Percentiles rank a stretch among this genome's conserved stretches.
Conservation (phyloP, 2,329 filamentous ascomycete genomes). For the Bipolaris zeicola region DNA sequence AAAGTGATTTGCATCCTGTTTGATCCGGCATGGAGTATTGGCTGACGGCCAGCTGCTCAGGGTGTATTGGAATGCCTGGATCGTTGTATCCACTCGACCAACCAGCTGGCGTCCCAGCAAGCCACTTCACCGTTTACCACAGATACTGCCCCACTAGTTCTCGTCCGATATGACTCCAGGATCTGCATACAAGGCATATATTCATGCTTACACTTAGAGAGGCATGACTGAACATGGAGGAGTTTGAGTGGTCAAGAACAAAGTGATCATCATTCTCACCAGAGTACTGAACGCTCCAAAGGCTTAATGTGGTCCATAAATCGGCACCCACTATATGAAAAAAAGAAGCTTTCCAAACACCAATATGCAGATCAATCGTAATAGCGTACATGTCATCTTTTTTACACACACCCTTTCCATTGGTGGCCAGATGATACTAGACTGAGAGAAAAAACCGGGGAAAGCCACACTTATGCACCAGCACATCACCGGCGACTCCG, state of each 20-base stretch:
- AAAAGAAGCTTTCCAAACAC: neutral
- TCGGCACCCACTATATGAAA: no score
- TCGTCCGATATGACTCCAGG: neutral
- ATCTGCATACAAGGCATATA: neutral
- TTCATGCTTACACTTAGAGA: neutral
- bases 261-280: neutral
- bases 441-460: neutral
- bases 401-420: neutral
- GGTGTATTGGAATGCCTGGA: neutral
- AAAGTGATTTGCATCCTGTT: neutral
- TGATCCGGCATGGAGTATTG: neutral
- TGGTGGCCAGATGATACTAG: slow-evolving; percentile 1
- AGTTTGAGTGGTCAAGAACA: neutral
- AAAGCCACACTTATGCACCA: slow-evolving; percentile 3
- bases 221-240: neutral
- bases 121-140: neutral
- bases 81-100: neutral
- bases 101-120: neutral
- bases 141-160: neutral
- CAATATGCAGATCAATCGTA: slow-evolving; percentile 11
- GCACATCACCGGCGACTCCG: slow-evolving; percentile 15
- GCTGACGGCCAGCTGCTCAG: neutral
- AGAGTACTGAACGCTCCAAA: neutral
- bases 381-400: neutral
- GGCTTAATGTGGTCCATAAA: neutral